phyloP scores from a whole-genome alignment of 2,329 filamentous ascomycete species.

The Aspergillus nomiae region DNA sequence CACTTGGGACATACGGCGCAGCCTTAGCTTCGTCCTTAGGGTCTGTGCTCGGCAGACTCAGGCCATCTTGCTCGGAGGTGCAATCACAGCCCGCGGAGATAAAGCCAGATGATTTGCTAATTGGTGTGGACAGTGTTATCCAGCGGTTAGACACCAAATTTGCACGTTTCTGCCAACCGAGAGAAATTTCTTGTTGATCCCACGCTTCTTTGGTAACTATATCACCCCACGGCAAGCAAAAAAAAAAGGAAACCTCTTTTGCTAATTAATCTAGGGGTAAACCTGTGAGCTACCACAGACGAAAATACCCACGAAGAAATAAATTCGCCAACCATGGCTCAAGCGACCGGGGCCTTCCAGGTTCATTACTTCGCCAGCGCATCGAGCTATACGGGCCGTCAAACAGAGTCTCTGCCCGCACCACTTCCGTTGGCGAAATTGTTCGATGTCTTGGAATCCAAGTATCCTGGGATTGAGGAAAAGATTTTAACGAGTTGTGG shows the following conservation, averaged over 20 bases:
- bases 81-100: neutral
- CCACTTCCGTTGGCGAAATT: neutral
- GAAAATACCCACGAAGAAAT: neutral
- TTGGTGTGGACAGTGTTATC: neutral
- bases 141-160: neutral
- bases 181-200: neutral
- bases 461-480: neutral
- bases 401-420: neutral
- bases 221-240: neutral
- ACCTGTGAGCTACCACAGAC: neutral
- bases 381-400: neutral
- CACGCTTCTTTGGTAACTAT: neutral
- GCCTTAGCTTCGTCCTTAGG: neutral
- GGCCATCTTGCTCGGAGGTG: neutral
- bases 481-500: neutral
- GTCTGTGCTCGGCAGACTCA: neutral
- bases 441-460: neutral
- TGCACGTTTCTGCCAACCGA: neutral
- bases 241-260: neutral
- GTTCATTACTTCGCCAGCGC: neutral
- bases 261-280: neutral
- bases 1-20: neutral
- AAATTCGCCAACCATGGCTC: neutral
- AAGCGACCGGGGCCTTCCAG: neutral
- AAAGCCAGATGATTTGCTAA: neutral